Conservation (phyloP, 2,329 filamentous ascomycete species). For the Fusarium sulawesiense region DNA sequence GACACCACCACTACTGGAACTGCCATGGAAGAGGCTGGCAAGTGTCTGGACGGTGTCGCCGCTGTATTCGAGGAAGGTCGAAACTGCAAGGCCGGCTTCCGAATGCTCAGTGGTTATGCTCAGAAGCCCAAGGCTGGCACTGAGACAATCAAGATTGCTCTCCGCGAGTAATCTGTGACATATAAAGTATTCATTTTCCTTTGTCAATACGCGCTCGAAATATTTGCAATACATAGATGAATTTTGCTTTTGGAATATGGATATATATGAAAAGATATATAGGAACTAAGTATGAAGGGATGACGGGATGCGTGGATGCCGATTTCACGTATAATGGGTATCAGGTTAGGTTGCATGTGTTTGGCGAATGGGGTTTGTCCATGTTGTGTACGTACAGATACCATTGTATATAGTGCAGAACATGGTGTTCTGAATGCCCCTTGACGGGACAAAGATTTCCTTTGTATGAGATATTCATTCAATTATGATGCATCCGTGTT, state of each 20-base stretch:
- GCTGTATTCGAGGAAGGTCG: slow-evolving; percentile 73
- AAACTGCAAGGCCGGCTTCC: slow-evolving; percentile 67
- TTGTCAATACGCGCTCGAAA: slow-evolving; percentile 34
- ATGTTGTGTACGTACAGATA: slow-evolving; percentile 39
- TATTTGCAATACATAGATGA: slow-evolving; percentile 29
- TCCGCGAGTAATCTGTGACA: slow-evolving; percentile 41
- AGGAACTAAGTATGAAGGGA: slow-evolving; percentile 31
- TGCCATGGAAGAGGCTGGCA: slow-evolving; percentile 66
- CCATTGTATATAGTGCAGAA: slow-evolving; percentile 37
- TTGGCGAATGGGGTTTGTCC: slow-evolving; percentile 44
- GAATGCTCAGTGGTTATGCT: slow-evolving; percentile 72
- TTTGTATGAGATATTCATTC: background rate
- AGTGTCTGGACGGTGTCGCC: slow-evolving; percentile 69
- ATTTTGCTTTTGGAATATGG: slow-evolving; percentile 10
- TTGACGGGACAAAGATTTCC: slow-evolving; percentile 24
- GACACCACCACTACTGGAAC: slow-evolving; percentile 64
- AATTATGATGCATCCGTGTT: background rate
- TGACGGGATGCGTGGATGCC: slow-evolving; percentile 36
- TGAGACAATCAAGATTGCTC: slow-evolving; percentile 55
- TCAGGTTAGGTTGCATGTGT: slow-evolving; percentile 18
- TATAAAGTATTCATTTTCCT: slow-evolving; percentile 38
- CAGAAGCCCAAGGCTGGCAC: slow-evolving; percentile 64
- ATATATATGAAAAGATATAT: slow-evolving; percentile 21
- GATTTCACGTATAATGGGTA: slow-evolving; percentile 30
- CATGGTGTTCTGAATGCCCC: slow-evolving; percentile 23